Evolutionary conservation across 352 stramenopile species (phyloP), one percentile per base, ranked within the genome.

Genomic region (Phytopythium kandeliae): DNA sequence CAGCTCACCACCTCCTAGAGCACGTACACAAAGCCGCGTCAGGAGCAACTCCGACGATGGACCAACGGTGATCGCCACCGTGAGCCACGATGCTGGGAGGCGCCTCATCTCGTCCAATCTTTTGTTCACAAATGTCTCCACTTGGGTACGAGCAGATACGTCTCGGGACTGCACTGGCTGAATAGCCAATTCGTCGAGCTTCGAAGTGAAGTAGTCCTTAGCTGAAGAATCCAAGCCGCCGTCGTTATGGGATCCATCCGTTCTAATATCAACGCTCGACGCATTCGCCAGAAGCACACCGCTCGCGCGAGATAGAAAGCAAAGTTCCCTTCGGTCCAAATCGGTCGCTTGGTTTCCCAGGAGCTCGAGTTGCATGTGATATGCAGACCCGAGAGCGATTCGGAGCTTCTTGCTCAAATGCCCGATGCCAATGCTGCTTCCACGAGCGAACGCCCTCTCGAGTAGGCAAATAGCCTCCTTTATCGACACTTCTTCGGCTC

Each of bases 351-450:
- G n/a, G 19, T 43, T 24, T 21, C 31, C 30, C 6, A 48, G 44
- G 28, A 54, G 30, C 25, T 74, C 71, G 1, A 71, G 58, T 44
- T 64, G 49, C 54, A 69, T 51, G 21, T 81, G 49, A 47, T 83
- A 90, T 1, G 73, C 69, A 37, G 65, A 63, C 9, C 73, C 79
- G 28, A 86, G 58, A 13, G 63, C 63, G 30, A 55, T 51, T 3
- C 73, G 67, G 9, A 89, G 48, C 42, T 73, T 48, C 53, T 80
- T 69, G 25, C 53, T 74, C 49, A 88, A 15, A 45, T 86, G 48
- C 8, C 65, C 42, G 17, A 90, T 63, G 7, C 63, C 63, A 26
- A 88, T 50, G 41, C 60, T 48, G 28, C 81, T 55, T 46, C 72
- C 75, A 3, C 68, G 54, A 35, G 34, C 16, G 22, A 53, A 53